phyloP scores from a whole-genome alignment of 1,139 yeast species.

The Blastobotrys ciferrii region DNA sequence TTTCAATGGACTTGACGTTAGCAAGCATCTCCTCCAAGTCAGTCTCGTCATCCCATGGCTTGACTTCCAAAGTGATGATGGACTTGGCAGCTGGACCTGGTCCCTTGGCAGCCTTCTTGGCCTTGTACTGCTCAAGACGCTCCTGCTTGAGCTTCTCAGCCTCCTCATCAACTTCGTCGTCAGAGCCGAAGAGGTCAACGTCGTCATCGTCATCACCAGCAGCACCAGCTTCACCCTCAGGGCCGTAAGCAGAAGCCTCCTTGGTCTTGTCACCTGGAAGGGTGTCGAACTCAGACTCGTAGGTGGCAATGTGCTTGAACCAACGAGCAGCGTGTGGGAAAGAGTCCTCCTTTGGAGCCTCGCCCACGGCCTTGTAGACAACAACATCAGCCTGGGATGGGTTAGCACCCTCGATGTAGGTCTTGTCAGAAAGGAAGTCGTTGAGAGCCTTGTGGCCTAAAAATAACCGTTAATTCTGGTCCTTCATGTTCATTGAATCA shows the following conservation, averaged over 20 bases:
- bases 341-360: conserved; percentile 49
- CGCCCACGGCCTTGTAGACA: conserved; percentile 88
- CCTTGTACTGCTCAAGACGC: conserved; percentile 97
- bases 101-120: conserved; percentile 95
- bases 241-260: conserved; percentile 50
- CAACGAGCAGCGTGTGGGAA: conserved; percentile 96
- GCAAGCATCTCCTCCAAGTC: conserved; percentile 84
- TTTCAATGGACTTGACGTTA: conserved; percentile 76
- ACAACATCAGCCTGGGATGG: conserved; percentile 94
- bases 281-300: conserved; percentile 72
- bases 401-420: conserved; percentile 73
- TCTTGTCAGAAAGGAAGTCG: conserved; percentile 85
- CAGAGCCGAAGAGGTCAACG: conserved; percentile 93
- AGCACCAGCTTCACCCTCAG: conserved; percentile 63
- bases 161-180: conserved; percentile 90
- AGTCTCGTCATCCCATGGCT: conserved; percentile 99
- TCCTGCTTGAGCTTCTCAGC: conserved; percentile 96
- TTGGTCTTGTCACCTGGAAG: conserved; percentile 41
- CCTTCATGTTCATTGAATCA: not conserved
- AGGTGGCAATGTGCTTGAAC: conserved; percentile 96
- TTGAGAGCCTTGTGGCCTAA: conserved; percentile 76
- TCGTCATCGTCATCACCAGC: conserved; percentile 87
- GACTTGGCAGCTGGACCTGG: conserved; percentile 99
- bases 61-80: conserved; percentile 91
- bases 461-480: conserved; percentile 2